Percentiles rank a stretch among this genome's conserved stretches.
Conservation (phyloP, 1,139 yeast species). For the Geotrichum klebahnii region DNA sequence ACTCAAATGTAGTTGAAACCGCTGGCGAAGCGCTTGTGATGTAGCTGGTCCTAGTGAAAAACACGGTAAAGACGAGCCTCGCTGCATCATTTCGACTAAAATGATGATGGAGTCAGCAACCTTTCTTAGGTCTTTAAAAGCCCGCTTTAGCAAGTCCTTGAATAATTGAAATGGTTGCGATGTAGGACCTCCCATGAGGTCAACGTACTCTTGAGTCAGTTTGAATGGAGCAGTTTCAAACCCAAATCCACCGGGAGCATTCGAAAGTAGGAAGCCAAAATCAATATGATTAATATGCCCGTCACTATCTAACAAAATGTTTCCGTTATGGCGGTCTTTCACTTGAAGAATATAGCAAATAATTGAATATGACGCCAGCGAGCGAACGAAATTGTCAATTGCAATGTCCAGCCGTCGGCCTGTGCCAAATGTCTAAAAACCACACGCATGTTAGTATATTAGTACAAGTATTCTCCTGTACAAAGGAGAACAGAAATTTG, state of each 20-base stretch:
- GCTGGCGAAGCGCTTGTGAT: slow-evolving; percentile 66
- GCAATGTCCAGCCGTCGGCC: slow-evolving; percentile 54
- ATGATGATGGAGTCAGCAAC: slow-evolving; percentile 68
- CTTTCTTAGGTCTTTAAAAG: slow-evolving; percentile 67
- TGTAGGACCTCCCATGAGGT: slow-evolving; percentile 73
- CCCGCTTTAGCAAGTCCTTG: slow-evolving; percentile 57
- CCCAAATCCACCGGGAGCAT: slow-evolving; percentile 94
- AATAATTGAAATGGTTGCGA: slow-evolving; percentile 58
- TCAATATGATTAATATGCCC: slow-evolving; percentile 96
- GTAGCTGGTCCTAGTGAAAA: slow-evolving; percentile 85
- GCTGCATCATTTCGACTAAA: slow-evolving; percentile 89
- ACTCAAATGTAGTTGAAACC: slow-evolving; percentile 70
- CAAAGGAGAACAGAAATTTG: neutral
- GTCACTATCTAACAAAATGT: slow-evolving; percentile 86
- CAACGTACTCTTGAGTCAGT: slow-evolving; percentile 80
- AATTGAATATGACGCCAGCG: slow-evolving; percentile 84
- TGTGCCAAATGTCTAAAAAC: slow-evolving; percentile 58
- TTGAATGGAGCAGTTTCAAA: slow-evolving; percentile 97
- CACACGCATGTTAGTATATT: no score
- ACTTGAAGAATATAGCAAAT: slow-evolving; percentile 85
- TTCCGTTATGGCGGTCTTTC: slow-evolving; percentile 95
- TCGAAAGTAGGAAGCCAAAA: slow-evolving; percentile 86
- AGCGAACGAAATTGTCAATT: slow-evolving; percentile 74
- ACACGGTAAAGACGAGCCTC: slow-evolving; percentile 84
- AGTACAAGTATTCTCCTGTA: no score